These are phyloP conservation scores for Geosmithia morbida DNA, from an alignment of 2,329 filamentous ascomycete genomes.

Conservation along the genomic window DNA sequence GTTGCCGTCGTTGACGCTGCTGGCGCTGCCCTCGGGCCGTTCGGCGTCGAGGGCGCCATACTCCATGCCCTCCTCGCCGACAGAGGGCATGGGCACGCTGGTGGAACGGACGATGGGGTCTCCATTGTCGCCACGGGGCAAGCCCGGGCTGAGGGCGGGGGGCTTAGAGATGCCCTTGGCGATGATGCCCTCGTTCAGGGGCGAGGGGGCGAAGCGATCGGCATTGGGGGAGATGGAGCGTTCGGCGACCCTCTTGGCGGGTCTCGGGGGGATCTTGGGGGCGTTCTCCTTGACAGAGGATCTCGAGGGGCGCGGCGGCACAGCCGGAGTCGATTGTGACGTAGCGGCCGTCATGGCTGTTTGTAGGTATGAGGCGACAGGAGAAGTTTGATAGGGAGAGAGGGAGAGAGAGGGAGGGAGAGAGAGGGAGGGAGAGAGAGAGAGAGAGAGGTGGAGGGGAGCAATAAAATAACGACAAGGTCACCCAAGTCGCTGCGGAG, in stretches of 20 bases:
- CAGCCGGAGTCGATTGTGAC: slow-evolving; percentile 32
- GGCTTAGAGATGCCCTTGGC: slow-evolving; percentile 22
- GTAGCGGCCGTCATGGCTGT: slow-evolving; percentile 32
- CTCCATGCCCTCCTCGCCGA: slow-evolving; percentile 83
- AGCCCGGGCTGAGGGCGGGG: slow-evolving; percentile 17
- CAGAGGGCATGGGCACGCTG: slow-evolving; percentile 69
- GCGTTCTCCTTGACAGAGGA: slow-evolving; percentile 29
- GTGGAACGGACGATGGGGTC: slow-evolving; percentile 43
- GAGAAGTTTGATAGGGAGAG: neutral
- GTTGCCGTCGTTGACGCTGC: slow-evolving; percentile 1
- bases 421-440: slow-evolving; percentile 3
- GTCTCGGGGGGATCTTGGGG: slow-evolving; percentile 70
- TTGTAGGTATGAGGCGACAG: neutral
- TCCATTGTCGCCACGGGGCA: slow-evolving; percentile 17
- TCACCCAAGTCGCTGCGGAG: no score
- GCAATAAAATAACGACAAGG: neutral
- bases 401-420: neutral
- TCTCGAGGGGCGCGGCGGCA: slow-evolving; percentile 42
- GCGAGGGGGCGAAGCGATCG: slow-evolving; percentile 72
- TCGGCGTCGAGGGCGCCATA: slow-evolving; percentile 52
- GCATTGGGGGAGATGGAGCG: slow-evolving; percentile 66
- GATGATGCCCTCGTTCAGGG: slow-evolving; percentile 59
- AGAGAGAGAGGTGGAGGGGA: neutral
- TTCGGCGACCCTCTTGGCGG: slow-evolving; percentile 52
- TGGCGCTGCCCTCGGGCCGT: slow-evolving; percentile 7